Percentiles rank a stretch among this genome's conserved stretches.
These are phyloP conservation scores for Ceratocystis harringtonii DNA, from an alignment of 2,329 filamentous ascomycete genomes.

Conservation along the genomic window DNA sequence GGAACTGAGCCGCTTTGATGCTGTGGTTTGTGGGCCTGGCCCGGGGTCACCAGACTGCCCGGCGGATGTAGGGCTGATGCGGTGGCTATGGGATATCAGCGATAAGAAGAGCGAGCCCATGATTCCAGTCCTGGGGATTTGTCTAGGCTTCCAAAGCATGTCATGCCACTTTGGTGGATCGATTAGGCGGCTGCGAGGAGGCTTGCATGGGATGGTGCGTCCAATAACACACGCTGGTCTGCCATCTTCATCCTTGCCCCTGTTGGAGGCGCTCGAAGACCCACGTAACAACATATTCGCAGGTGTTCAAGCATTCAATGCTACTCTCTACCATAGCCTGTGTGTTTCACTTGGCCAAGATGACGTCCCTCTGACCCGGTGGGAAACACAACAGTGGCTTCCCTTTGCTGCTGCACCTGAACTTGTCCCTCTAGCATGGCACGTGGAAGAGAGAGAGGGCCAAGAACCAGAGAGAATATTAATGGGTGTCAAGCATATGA, in stretches of 20 bases:
- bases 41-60: conserved; percentile 62
- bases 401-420: conserved; percentile 26
- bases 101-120: conserved; percentile 32
- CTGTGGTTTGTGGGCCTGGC: conserved; percentile 78
- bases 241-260: background rate
- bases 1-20: conserved; percentile 50
- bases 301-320: conserved; percentile 43
- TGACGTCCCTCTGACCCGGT: conserved; percentile 24
- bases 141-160: conserved; percentile 76
- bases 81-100: conserved; percentile 47
- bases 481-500: conserved; percentile 59
- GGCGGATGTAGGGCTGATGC: conserved; percentile 72
- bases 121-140: conserved; percentile 74
- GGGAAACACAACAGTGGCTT: conserved; percentile 30
- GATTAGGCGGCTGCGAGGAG: conserved; percentile 52
- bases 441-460: conserved; percentile 31
- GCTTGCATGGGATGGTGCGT: conserved; percentile 70
- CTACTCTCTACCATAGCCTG: conserved; percentile 63
- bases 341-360: conserved; percentile 41
- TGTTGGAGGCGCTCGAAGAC: conserved; percentile 18
- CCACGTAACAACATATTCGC: conserved; percentile 46
- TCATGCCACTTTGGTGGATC: conserved; percentile 51
- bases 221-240: conserved; percentile 39
- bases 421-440: conserved; percentile 48
- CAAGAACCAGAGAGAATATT: conserved; percentile 38